Base-by-base conservation (phyloP, 192 early-diverging fungal genomes). In the Coemansia furcata region DNA sequence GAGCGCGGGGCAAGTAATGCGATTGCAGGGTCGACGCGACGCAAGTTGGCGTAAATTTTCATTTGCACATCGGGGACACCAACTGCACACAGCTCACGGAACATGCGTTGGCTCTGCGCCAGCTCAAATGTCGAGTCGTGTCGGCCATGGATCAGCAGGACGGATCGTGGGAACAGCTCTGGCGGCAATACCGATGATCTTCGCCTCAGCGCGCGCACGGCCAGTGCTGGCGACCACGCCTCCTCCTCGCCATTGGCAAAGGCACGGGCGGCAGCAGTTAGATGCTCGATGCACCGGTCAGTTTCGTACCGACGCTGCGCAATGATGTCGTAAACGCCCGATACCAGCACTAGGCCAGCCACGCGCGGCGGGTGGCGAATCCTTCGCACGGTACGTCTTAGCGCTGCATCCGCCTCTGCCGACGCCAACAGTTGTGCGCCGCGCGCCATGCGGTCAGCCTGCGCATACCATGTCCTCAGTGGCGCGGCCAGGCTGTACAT, bases 61-160 rank as follows among this genome's bases (percentile, higher is more conserved):
- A 83, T 83, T 38, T 83, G 74, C 43, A 83, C 80, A 33, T 78
- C 72, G 21, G 76, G 72, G 17, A 83, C 76, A 50, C 78, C 80
- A n/a, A 77, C 69, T 5, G 69, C 73, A 43, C 76, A 78, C 44
- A 83, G 67, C 62, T 77, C 75, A 17, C 76, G 66, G 64, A 83
- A 83, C 46, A 83, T 49, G 26, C 80, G 76, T 49, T 83, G 76
- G 66, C 80, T 83, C 67, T 77, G 76, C 23, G 46, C 65, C 54
- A 83, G 70, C 66, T 76, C 69, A 75, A 83, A 83, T 1, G 80
- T 83, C 69, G 80, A 77, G 72, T 83, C 80, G 29, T 65, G 62
- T 40, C 69, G 67, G 29, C 80, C 80, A 23, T 83, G 80, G 54
- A 83, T 78, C 32, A 83, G 70, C 62, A 83, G 67, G 54, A 66